Base-by-base conservation (phyloP, 2,329 filamentous ascomycete genomes). In the Stachybotrys chlorohalonatus region DNA sequence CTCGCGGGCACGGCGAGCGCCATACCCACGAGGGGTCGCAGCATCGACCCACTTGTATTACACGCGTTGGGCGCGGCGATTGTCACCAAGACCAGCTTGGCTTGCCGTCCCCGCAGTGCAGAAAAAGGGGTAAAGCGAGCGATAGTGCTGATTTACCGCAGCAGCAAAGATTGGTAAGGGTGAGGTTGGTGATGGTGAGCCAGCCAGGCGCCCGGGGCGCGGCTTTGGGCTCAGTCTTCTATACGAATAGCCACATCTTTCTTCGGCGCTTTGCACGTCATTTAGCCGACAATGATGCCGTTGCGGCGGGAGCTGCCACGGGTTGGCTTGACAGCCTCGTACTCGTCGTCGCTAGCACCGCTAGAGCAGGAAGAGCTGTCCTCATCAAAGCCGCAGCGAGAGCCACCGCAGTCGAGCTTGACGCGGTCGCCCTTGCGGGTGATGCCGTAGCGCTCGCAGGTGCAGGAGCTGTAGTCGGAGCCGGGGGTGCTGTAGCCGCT, bases 381-480 rank as follows among this genome's bases (percentile, higher is more conserved):
- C 65, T 89, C 86, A 60, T 81, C 82, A 75, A 89, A 94, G 66
- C 90, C 89, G 75, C 93, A 96, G 70, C 90, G 86, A 58, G 85
- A 79, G 63, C 93, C 93, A 64, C 91, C 91, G 68, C 93, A 97
- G 82, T 96, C 92, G 71, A 96, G 85, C 82, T 93, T 94, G 81
- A 97, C 88, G 66, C 92, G 86, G 73, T 95, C 88, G 68, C 92
- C 91, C 72, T 87, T 86, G 75, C 91, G 89, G 60, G 92, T 96
- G 78, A 97, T 95, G 64, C 92, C 93, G 78, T 94, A 96, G 76
- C 92, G 89, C 73, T 96, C 90, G 76, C 93, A 97, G 60, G 87
- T 91, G 84, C 94, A 97, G 70, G 81, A 82, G 66, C 81, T 86
- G 74, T 84, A 85, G 66, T 87, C 88, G 53, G 87, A 90, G 73